Evolutionary conservation across 208 protist species (phyloP).

Genomic region (Trypanosoma vivax): DNA sequence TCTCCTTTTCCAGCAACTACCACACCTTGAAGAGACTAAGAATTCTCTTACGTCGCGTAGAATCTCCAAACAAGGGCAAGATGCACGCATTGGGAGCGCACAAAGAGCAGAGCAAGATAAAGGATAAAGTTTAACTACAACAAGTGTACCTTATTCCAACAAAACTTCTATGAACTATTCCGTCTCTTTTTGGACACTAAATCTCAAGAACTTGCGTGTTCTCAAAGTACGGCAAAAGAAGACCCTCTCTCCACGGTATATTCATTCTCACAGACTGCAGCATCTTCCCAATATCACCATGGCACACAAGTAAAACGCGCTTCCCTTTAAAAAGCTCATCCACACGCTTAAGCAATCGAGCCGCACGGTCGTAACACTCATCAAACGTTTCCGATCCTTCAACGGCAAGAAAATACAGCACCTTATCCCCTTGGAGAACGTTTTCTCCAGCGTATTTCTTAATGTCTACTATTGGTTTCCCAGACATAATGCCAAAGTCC

Average conservation of each 20-base stretch:
- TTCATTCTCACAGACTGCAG: conserved; percentile 51
- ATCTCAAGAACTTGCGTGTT: conserved; percentile 77
- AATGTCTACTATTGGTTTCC: conserved; percentile 70
- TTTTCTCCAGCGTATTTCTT: conserved; percentile 54
- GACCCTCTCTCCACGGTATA: conserved; percentile 61
- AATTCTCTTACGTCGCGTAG: too few species aligned
- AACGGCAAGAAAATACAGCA: conserved; percentile 76
- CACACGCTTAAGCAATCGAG: conserved; percentile 50
- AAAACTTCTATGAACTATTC: too few species aligned
- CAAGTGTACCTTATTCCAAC: too few species aligned
- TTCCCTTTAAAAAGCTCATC: conserved; percentile 48
- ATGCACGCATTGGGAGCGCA: too few species aligned
- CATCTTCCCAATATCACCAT: conserved; percentile 92
- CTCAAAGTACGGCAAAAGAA: conserved; percentile 66
- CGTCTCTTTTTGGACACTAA: too few species aligned
- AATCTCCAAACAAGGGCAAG: too few species aligned
- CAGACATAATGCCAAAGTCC: conserved; percentile 82
- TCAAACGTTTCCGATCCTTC: conserved; percentile 78
- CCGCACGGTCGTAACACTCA: conserved; percentile 56
- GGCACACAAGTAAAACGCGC: conserved; percentile 76
- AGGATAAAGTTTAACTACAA: too few species aligned
- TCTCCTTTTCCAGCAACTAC: too few species aligned
- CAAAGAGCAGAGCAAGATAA: too few species aligned
- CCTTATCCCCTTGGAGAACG: conserved; percentile 67
- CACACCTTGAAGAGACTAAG: too few species aligned